Percentiles rank a stretch among this genome's conserved stretches.
Evolutionary conservation across 2,329 filamentous ascomycete species (phyloP).

Genomic region (Catunica adiposa): DNA sequence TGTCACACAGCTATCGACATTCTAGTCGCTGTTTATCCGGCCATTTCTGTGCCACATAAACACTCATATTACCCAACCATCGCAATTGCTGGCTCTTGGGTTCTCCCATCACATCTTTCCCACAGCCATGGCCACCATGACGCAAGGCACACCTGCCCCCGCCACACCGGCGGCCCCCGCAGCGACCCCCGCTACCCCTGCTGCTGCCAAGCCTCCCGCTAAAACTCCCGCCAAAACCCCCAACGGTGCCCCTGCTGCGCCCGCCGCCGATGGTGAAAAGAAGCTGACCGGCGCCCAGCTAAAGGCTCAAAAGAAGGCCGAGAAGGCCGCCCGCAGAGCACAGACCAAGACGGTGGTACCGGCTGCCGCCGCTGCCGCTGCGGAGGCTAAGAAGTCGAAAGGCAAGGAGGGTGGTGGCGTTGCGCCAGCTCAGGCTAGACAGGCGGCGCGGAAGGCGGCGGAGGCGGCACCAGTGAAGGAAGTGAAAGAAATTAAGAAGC

Average conservation of each 20-base stretch:
- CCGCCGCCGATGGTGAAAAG: constrained; percentile 22
- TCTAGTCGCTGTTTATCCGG: too few species aligned
- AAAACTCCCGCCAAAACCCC: background rate
- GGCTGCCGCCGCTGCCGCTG: constrained; percentile 24
- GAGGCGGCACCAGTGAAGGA: constrained; percentile 23
- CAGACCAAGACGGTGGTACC: constrained; percentile 44
- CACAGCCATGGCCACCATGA: background rate
- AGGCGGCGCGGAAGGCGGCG: constrained; percentile 23
- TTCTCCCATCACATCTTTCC: background rate
- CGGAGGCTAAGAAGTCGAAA: constrained; percentile 28
- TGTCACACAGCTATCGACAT: background rate
- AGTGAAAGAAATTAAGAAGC: constrained; percentile 34
- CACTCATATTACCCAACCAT: background rate
- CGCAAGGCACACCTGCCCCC: background rate
- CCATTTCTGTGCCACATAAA: too few species aligned
- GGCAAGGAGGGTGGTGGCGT: constrained; percentile 5
- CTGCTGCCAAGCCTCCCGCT: background rate
- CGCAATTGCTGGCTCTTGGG: background rate
- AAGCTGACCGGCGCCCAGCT: constrained; percentile 62
- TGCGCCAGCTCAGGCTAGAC: constrained; percentile 18
- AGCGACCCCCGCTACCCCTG: background rate
- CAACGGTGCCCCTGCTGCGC: background rate
- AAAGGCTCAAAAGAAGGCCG: constrained; percentile 79
- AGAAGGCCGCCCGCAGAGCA: constrained; percentile 74
- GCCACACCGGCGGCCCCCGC: background rate